Base-by-base conservation (phyloP, 1,284 basidiomycete genomes). In the Taiwanofungus camphoratus region DNA sequence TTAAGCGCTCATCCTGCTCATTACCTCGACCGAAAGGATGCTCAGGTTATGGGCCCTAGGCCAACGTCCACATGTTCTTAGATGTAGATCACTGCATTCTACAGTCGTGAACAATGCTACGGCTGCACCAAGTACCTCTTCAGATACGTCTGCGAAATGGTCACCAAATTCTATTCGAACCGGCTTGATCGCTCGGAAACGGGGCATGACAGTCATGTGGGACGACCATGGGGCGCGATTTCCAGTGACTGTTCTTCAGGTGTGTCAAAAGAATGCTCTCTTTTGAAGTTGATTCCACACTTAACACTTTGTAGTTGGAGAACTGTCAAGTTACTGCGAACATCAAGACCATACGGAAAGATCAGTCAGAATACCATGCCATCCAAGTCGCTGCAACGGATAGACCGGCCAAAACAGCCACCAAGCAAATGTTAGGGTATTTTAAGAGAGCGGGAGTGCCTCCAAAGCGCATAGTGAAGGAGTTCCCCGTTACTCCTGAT, bases 141-240 rank as follows among this genome's bases (percentile, higher is more conserved):
- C 50, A 13, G 52, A 59, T 11, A 42, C 58, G 19, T 42, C 52
- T 22, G 49, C 63, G 26, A 82, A 81, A 73, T 98, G 94, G 94
- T 83, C 84, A 16, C 88, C 95, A 24, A 74, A 77, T 42, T 93
- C 92, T 4, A 77, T 88, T 52, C 78, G 96, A 48, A 94, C 92
- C 1, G 96, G 96, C n/a, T 73, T 98, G 48, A 87, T 99, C 60
- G 94, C 92, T 18, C 77, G 86, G 46, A 99, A 99, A 71, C 81
- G 91, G 38, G 96, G 96, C 35, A 99, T 99, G 95, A 89, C 91
- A 5, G 79, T 82, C 11, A 72, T 97, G 58, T 99, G 92, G 88
- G 88, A 95, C 60, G 79, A 88, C 58, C 83, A 90, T 48, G 96
- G 96, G 26, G 79, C 80, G 32, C 73, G 89, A 44, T 74, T 87